Evolutionary conservation across 345 rosid species (phyloP), one percentile per base, ranked within the genome.

Genomic region (Citrus inodora): DNA sequence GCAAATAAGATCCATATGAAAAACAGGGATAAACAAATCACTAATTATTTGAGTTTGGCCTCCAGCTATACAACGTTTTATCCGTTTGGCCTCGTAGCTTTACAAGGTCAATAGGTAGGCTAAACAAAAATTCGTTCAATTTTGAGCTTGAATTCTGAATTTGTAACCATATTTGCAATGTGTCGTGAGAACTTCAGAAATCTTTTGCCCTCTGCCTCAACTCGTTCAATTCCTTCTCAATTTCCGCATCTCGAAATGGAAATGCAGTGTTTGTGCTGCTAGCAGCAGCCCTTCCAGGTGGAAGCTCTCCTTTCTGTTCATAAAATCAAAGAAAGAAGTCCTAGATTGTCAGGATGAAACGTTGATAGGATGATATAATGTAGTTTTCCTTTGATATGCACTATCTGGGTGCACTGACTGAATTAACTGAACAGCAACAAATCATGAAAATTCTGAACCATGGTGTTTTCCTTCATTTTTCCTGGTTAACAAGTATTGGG

Each of bases 171-270:
- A 71, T 73, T 73, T 33, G 48, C 37, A 53, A 37, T 19, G 37
- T 22, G 24, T 30, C 0, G 24, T 22, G 55, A 48, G 37, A 68
- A 67, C n/a, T 70, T 84, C 63, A 88, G 46, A 83, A 79, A 28
- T 88, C 91, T 80, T 83, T 86, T 64, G 89, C 79, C 77, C 76
- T 83, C 77, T 77, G 91, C 77, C 93, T 86, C 81, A 91, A 66
- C 71, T 92, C 92, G 32, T 89, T 89, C 42, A 92, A 89, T 82
- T 92, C 93, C 80, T 79, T 89, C 87, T 90, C 94, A 4, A 90
- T 83, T 68, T 89, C 92, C 5, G 90, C 53, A 79, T 91, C 94
- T 66, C 82, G 87, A 71, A 84, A 83, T 0, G 87, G 82, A 73
- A 73, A 82, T 71, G 79, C n/a, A 38, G 79, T 80, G 70, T 67